Evolutionary conservation across 2,329 filamentous ascomycete genomes (phyloP).

Genomic region (Penicillium hordei): DNA sequence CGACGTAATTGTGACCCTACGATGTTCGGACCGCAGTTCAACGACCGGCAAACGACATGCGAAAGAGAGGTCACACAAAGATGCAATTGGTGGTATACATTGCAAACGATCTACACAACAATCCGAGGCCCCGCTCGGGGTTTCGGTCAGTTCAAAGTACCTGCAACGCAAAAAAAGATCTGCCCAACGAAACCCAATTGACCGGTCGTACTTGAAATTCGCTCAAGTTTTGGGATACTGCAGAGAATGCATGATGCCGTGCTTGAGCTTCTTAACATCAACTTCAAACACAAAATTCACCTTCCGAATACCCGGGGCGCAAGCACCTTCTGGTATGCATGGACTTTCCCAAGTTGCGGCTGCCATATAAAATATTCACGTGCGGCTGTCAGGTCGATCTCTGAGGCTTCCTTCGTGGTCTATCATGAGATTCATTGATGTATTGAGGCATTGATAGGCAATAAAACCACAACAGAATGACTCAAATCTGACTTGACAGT

Average conservation of each 20-base stretch:
- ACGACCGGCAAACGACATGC: background rate
- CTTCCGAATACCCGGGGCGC: slow-evolving; percentile 31
- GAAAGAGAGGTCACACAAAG: background rate
- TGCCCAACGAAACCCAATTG: background rate
- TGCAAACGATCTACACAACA: background rate
- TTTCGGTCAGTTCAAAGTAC: background rate
- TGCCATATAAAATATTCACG: slow-evolving; percentile 45
- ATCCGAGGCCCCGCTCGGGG: background rate
- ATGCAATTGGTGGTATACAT: background rate
- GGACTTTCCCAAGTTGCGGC: slow-evolving; percentile 45
- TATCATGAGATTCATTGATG: background rate
- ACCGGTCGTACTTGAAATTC: slow-evolving; percentile 1
- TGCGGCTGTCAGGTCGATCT: slow-evolving; percentile 34
- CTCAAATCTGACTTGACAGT: background rate
- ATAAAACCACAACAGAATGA: too few relatives aligned
- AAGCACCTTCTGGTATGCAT: slow-evolving; percentile 44
- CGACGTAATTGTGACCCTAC: background rate
- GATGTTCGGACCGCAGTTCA: background rate
- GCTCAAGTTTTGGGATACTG: slow-evolving; percentile 24
- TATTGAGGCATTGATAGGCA: too few relatives aligned
- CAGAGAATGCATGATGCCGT: slow-evolving; percentile 41
- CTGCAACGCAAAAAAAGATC: background rate
- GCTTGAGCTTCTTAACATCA: slow-evolving; percentile 37
- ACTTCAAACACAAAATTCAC: slow-evolving; percentile 45
- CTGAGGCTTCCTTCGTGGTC: background rate